These are phyloP conservation scores for Cystobasidiaceae sp. DNA, from an alignment of 1,284 basidiomycete species.

Conservation along the genomic window DNA sequence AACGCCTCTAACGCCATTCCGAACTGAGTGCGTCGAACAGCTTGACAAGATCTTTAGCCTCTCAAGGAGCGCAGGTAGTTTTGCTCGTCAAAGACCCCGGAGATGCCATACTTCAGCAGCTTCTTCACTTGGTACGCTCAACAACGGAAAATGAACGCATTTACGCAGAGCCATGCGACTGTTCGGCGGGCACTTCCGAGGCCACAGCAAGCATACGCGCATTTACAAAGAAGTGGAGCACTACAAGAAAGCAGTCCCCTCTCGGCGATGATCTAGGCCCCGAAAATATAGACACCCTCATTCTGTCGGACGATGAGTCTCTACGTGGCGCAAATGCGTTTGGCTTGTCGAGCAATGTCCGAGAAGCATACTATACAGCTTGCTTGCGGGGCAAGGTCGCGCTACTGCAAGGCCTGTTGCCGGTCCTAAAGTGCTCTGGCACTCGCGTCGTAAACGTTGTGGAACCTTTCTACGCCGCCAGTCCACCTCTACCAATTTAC, in stretches of 20 bases:
- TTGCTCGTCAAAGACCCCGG: slow-evolving; percentile 33
- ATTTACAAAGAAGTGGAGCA: slow-evolving; percentile 35
- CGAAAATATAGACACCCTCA: slow-evolving; percentile 36
- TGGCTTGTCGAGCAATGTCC: not conserved
- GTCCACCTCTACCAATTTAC: slow-evolving; percentile 14
- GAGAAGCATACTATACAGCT: not conserved
- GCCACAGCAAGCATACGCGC: slow-evolving; percentile 28
- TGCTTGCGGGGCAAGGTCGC: slow-evolving; percentile 31
- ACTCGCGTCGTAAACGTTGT: slow-evolving; percentile 35
- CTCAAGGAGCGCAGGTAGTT: slow-evolving; percentile 37
- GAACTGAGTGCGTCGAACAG: not conserved
- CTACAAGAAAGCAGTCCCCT: slow-evolving; percentile 31
- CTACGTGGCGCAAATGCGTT: not conserved
- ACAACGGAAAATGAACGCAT: slow-evolving; percentile 37
- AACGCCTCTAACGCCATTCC: not conserved
- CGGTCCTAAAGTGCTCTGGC: slow-evolving; percentile 29
- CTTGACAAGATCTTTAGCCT: slow-evolving; percentile 33
- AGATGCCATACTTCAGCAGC: slow-evolving; percentile 34
- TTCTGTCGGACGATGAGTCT: slow-evolving; percentile 37
- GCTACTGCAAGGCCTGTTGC: slow-evolving; percentile 33
- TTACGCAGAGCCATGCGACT: slow-evolving; percentile 40
- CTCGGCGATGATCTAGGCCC: slow-evolving; percentile 37
- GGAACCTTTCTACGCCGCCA: slow-evolving; percentile 37
- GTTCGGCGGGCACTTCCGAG: not conserved
- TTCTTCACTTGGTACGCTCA: slow-evolving; percentile 37